A percentile compares a stretch with the other conserved stretches of the same genome.
These are phyloP conservation scores for Phyllosticta ampelicida DNA, from an alignment of 2,329 filamentous ascomycete species.

Conservation along the genomic window DNA sequence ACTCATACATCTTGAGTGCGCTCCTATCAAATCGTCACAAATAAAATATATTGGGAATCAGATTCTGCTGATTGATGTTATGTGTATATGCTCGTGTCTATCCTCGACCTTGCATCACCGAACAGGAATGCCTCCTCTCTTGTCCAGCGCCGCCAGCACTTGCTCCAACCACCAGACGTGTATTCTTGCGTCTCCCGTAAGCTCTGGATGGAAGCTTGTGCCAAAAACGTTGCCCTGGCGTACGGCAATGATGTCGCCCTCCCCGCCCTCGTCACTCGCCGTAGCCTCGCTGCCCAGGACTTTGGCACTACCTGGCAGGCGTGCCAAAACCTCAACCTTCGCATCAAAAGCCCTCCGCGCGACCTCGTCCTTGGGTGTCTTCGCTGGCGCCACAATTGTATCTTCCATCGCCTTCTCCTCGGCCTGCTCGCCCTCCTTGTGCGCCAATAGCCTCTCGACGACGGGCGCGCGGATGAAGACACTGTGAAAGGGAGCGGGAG, in stretches of 20 bases:
- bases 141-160: conserved; percentile 35
- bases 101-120: neutral
- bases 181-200: conserved; percentile 79
- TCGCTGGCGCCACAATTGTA: conserved; percentile 48
- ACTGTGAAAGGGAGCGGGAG: conserved; percentile 51
- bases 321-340: conserved; percentile 49
- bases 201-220: conserved; percentile 89
- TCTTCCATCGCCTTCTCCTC: conserved; percentile 38
- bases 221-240: conserved; percentile 85
- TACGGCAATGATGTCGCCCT: conserved; percentile 76
- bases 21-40: neutral
- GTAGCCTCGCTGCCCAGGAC: conserved; percentile 38
- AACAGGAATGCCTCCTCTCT: neutral
- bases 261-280: conserved; percentile 37
- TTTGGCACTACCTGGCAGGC: conserved; percentile 42
- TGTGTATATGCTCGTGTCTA: neutral
- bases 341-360: conserved; percentile 35
- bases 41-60: neutral
- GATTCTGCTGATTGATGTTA: neutral
- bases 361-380: conserved; percentile 34
- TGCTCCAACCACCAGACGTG: conserved; percentile 88
- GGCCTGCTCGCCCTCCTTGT: conserved; percentile 39
- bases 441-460: conserved; percentile 66
- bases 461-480: conserved; percentile 94
- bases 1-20: neutral